Evolutionary conservation across 768 basidiomycete genomes (phyloP).

Genomic region (Rhodocollybia butyracea): DNA sequence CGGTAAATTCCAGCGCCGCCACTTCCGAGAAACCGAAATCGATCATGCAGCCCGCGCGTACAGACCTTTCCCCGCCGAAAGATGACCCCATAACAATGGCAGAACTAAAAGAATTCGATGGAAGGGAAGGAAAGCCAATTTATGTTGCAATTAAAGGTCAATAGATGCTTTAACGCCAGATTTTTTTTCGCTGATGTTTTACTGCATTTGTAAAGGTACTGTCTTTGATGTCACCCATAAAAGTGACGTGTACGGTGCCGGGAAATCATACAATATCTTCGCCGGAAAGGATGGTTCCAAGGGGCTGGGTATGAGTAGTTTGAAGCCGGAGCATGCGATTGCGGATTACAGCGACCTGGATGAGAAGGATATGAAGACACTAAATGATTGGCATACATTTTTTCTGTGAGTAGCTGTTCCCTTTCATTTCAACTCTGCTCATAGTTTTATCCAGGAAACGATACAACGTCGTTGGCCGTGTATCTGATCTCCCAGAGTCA

Average conservation of each 20-base stretch:
- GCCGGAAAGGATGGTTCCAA: conserved; percentile 92
- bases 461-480: conserved; percentile 83
- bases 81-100: conserved; percentile 72
- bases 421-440: neutral
- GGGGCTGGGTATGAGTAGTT: conserved; percentile 86
- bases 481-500: conserved; percentile 53
- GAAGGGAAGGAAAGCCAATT: conserved; percentile 64
- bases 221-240: conserved; percentile 90
- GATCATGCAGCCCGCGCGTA: conserved; percentile 68
- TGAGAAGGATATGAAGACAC: conserved; percentile 69
- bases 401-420: conserved; percentile 60
- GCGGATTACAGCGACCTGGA: conserved; percentile 79
- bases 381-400: conserved; percentile 89
- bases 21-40: conserved; percentile 40
- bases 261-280: conserved; percentile 77
- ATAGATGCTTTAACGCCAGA: conserved; percentile 1
- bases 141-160: conserved; percentile 92
- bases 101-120: conserved; percentile 70
- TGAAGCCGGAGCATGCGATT: conserved; percentile 82
- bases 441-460: conserved; percentile 54
- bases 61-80: conserved; percentile 67
- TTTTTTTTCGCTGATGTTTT: neutral
- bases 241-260: conserved; percentile 84
- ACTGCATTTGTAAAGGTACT: conserved; percentile 46
- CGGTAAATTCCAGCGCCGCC: neutral